Conservation (phyloP, 169 alveolate species). For the Babesia bigemina region DNA sequence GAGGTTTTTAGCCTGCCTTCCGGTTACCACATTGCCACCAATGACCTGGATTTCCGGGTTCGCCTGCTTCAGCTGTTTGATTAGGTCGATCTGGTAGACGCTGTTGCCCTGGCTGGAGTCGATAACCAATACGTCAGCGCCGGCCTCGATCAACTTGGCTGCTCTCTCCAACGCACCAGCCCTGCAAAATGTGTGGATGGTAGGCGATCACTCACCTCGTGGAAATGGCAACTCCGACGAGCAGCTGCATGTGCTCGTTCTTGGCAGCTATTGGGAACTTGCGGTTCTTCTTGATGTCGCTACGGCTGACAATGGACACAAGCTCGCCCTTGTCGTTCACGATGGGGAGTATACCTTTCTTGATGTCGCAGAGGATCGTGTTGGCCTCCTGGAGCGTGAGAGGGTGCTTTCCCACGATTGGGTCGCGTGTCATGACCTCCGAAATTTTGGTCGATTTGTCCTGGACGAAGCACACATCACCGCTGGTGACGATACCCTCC, state of each 20-base stretch:
- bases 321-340: constrained; percentile 82
- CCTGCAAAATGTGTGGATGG: constrained; percentile 13
- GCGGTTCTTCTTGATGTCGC: constrained; percentile 85
- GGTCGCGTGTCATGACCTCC: constrained; percentile 85
- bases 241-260: constrained; percentile 85
- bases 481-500: constrained; percentile 85
- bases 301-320: constrained; percentile 86
- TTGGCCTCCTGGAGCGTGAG: constrained; percentile 85
- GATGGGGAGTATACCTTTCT: constrained; percentile 86
- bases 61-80: constrained; percentile 83
- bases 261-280: constrained; percentile 87
- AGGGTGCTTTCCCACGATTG: constrained; percentile 82
- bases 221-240: constrained; percentile 87
- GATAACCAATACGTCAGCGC: constrained; percentile 82
- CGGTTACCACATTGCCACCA: constrained; percentile 93
- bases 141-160: constrained; percentile 66
- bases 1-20: constrained; percentile 85
- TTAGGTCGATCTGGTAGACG: constrained; percentile 84
- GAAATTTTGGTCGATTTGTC: constrained; percentile 77
- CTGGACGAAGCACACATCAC: constrained; percentile 85
- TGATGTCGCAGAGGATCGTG: constrained; percentile 74
- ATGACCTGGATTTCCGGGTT: constrained; percentile 86
- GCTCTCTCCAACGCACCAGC: constrained; percentile 68
- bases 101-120: constrained; percentile 94
- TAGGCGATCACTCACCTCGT: constrained; percentile 54